Percentiles rank a stretch among this genome's conserved stretches.
Evolutionary conservation across 2,329 filamentous ascomycete genomes (phyloP).

Genomic region (Diaporthe caulivora): DNA sequence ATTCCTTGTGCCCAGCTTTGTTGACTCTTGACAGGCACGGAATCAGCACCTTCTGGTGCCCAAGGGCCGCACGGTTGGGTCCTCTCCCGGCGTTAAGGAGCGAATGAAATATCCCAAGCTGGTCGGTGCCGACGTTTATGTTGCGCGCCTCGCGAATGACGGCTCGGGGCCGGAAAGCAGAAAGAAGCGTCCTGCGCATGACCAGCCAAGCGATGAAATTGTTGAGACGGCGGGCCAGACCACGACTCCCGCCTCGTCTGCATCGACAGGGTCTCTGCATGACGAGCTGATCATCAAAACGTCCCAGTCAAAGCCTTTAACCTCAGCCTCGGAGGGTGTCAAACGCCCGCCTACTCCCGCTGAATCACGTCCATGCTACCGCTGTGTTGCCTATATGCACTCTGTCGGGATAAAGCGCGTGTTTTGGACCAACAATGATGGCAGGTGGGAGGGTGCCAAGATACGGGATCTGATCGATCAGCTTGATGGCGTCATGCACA

Average conservation of each 20-base stretch:
- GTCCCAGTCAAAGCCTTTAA: constrained; percentile 1
- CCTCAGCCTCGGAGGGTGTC: not conserved
- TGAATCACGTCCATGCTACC: constrained; percentile 63
- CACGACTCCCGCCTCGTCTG: constrained; percentile 9
- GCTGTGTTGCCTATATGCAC: constrained; percentile 64
- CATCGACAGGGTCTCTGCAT: constrained; percentile 55
- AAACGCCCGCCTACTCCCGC: constrained; percentile 36
- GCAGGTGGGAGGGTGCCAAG: constrained; percentile 63
- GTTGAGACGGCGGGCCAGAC: not conserved
- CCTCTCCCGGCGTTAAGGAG: constrained; percentile 46
- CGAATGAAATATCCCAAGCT: constrained; percentile 60
- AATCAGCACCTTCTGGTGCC: constrained; percentile 40
- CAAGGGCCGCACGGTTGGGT: constrained; percentile 20
- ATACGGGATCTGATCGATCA: constrained; percentile 61
- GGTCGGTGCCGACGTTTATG: constrained; percentile 64
- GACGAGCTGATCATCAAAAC: constrained; percentile 56
- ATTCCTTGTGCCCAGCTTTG: constrained; percentile 39
- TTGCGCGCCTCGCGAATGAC: constrained; percentile 54
- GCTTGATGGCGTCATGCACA: constrained; percentile 50
- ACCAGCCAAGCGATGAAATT: not conserved
- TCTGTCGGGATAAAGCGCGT: constrained; percentile 64
- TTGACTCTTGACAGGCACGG: constrained; percentile 47
- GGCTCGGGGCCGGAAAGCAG: not conserved
- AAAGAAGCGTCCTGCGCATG: not conserved
- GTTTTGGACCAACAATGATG: constrained; percentile 63